These are phyloP conservation scores for Lentithecium fluviatile DNA, from an alignment of 495 filamentous ascomycete genomes.

Conservation along the genomic window DNA sequence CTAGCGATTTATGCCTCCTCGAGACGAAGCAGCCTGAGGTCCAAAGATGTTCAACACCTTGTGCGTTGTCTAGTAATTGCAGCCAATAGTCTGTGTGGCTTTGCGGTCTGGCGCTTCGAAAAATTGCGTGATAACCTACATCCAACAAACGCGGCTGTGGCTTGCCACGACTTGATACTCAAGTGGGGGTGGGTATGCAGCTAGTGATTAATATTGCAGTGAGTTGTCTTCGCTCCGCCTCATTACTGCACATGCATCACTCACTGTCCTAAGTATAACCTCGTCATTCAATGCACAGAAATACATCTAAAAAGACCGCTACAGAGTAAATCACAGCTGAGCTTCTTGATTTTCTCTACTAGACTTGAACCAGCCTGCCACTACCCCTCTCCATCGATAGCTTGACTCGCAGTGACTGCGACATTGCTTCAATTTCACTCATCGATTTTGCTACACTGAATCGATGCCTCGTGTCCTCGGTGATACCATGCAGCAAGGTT, in stretches of 20 bases:
- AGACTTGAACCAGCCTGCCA: too few relatives aligned
- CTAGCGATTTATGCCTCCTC: background rate
- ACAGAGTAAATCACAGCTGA: background rate
- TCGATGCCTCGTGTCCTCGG: slow-evolving; percentile 7
- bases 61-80: slow-evolving; percentile 6
- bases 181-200: too few relatives aligned
- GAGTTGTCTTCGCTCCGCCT: too few relatives aligned
- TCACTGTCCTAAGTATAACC: too few relatives aligned
- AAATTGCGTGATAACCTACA: too few relatives aligned
- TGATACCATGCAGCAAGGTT: slow-evolving; percentile 17
- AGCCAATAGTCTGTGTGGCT: slow-evolving; percentile 15
- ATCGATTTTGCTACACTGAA: slow-evolving; percentile 1
- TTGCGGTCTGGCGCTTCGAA: too few relatives aligned
- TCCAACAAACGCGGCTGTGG: too few relatives aligned
- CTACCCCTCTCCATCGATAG: background rate
- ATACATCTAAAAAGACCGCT: background rate
- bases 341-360: too few relatives aligned
- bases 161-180: too few relatives aligned
- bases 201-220: too few relatives aligned
- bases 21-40: slow-evolving; percentile 4
- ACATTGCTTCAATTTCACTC: slow-evolving; percentile 20
- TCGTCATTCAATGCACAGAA: background rate
- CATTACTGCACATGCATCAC: too few relatives aligned
- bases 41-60: background rate
- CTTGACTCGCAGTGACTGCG: slow-evolving; percentile 10